A percentile compares a stretch with the other conserved stretches of the same genome.
Evolutionary conservation across 1,284 basidiomycete species (phyloP).

Genomic region (Flammula alnicola): DNA sequence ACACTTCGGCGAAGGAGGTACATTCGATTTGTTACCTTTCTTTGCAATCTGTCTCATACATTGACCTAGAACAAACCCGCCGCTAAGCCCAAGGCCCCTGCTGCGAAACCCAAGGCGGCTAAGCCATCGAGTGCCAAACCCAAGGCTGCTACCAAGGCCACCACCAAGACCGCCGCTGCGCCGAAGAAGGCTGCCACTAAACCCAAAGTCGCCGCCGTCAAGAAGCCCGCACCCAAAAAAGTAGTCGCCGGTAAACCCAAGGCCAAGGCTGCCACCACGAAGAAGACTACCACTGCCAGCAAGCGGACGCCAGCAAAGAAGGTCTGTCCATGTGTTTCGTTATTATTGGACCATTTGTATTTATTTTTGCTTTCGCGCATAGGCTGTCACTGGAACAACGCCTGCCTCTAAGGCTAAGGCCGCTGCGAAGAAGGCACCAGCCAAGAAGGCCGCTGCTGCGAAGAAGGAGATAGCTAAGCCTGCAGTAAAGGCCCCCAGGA

Average conservation of each 20-base stretch:
- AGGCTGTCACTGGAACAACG: slow-evolving; percentile 56
- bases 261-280: slow-evolving; percentile 25
- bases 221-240: slow-evolving; percentile 32
- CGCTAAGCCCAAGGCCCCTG: slow-evolving; percentile 38
- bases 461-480: slow-evolving; percentile 35
- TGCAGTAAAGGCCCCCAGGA: slow-evolving; percentile 36
- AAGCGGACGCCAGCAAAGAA: slow-evolving; percentile 40
- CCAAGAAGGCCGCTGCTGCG: slow-evolving; percentile 42
- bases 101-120: slow-evolving; percentile 33
- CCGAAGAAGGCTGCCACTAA: slow-evolving; percentile 36
- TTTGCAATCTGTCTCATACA: no score
- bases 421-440: slow-evolving; percentile 51
- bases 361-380: slow-evolving; percentile 9
- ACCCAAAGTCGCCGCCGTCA: slow-evolving; percentile 30
- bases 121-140: no score
- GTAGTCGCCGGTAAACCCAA: slow-evolving; percentile 25
- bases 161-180: slow-evolving; percentile 24
- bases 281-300: slow-evolving; percentile 32
- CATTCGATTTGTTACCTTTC: no score
- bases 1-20: no score
- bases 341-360: slow-evolving; percentile 4
- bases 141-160: slow-evolving; percentile 40
- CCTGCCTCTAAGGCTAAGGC: slow-evolving; percentile 50
- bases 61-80: no score
- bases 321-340: slow-evolving; percentile 28